These are phyloP conservation scores for Pseudozyma pruni DNA, from an alignment of 1,284 basidiomycete genomes.

Conservation along the genomic window DNA sequence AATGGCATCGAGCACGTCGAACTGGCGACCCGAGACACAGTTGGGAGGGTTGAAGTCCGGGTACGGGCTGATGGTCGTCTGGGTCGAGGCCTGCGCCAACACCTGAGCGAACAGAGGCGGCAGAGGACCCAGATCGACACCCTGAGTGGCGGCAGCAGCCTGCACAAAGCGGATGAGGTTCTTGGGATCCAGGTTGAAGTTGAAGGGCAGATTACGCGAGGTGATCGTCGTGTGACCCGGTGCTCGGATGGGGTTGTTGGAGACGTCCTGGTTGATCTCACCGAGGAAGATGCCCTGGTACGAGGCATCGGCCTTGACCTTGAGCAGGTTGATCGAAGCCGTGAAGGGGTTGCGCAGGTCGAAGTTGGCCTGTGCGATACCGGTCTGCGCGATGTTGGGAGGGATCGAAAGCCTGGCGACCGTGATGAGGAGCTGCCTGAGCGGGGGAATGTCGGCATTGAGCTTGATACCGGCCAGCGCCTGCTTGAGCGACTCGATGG, in stretches of 20 bases:
- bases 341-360: slow-evolving; percentile 79
- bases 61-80: slow-evolving; percentile 73
- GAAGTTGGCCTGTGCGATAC: slow-evolving; percentile 55
- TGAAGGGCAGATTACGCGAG: slow-evolving; percentile 74
- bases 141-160: slow-evolving; percentile 73
- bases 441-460: slow-evolving; percentile 76
- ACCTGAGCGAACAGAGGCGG: slow-evolving; percentile 74
- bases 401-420: slow-evolving; percentile 64
- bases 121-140: slow-evolving; percentile 76
- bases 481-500: slow-evolving; percentile 75
- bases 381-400: slow-evolving; percentile 63
- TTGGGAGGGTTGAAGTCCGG: slow-evolving; percentile 68
- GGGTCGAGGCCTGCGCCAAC: slow-evolving; percentile 74
- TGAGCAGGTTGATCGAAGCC: slow-evolving; percentile 77
- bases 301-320: slow-evolving; percentile 73
- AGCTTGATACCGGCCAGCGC: slow-evolving; percentile 76
- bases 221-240: slow-evolving; percentile 75
- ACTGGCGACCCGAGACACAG: slow-evolving; percentile 73
- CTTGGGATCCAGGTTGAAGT: slow-evolving; percentile 76
- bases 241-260: slow-evolving; percentile 74
- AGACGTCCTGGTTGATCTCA: slow-evolving; percentile 71
- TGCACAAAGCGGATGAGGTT: slow-evolving; percentile 75
- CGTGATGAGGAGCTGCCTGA: slow-evolving; percentile 76
- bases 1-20: slow-evolving; percentile 72
- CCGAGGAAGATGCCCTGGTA: slow-evolving; percentile 69